These are phyloP conservation scores for Odontarrhena argentea DNA, from an alignment of 345 rosid genomes.

Conservation along the genomic window DNA sequence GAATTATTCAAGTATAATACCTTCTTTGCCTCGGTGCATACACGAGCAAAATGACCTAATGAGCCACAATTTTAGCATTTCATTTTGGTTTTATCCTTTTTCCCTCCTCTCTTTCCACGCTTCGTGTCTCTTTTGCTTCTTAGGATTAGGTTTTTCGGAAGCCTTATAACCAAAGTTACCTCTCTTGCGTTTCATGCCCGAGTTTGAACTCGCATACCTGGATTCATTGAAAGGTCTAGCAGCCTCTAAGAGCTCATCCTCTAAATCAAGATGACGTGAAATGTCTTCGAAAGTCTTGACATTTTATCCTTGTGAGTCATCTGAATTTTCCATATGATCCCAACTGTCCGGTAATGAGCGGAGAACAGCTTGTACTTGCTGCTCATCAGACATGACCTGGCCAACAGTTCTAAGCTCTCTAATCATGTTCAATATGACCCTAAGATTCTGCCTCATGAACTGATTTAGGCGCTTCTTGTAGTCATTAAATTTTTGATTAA, in stretches of 20 bases:
- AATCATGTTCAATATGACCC: neutral
- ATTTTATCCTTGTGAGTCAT: constrained; percentile 4
- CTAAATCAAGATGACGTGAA: constrained; percentile 26
- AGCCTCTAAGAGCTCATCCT: constrained; percentile 8
- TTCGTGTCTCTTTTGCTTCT: neutral
- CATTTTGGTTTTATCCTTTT: constrained; percentile 1
- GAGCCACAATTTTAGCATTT: constrained; percentile 11
- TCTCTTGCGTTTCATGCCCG: neutral
- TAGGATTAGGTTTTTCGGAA: neutral
- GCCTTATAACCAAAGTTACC: neutral
- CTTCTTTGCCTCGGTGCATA: constrained; percentile 17
- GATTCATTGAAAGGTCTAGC: constrained; percentile 1
- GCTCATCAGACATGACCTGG: constrained; percentile 6
- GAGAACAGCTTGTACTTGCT: neutral
- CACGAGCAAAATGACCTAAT: constrained; percentile 28
- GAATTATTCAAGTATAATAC: neutral
- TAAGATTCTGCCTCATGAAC: neutral
- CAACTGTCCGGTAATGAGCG: neutral
- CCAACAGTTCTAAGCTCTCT: neutral
- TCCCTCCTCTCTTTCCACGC: neutral
- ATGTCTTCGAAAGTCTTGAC: constrained; percentile 2
- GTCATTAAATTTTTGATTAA: too few relatives aligned
- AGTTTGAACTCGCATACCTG: neutral
- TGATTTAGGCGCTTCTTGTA: neutral
- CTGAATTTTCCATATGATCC: constrained; percentile 4